Evolutionary conservation across 2,329 filamentous ascomycete genomes (phyloP).

Genomic region (Alternaria ethzedia): DNA sequence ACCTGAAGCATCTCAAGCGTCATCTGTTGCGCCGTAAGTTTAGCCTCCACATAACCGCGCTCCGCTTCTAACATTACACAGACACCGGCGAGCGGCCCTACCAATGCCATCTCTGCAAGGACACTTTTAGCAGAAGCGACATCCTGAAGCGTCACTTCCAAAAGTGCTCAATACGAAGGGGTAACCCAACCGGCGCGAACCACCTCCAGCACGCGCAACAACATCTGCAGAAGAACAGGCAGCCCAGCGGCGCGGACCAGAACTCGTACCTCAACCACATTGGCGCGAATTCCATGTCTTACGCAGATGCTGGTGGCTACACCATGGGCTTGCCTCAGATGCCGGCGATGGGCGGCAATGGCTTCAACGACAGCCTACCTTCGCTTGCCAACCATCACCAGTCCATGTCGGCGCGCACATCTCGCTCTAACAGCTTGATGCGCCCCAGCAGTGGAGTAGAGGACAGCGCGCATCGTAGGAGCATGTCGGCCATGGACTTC

Average conservation of each 20-base stretch:
- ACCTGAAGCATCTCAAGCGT: slow-evolving; percentile 96
- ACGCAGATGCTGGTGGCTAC: slow-evolving; percentile 38
- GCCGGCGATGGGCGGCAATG: slow-evolving; percentile 39
- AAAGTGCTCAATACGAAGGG: slow-evolving; percentile 95
- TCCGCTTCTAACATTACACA: slow-evolving; percentile 54
- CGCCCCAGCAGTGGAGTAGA: slow-evolving; percentile 48
- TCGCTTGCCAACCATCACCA: slow-evolving; percentile 49
- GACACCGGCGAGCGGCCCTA: slow-evolving; percentile 98
- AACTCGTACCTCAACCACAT: slow-evolving; percentile 47
- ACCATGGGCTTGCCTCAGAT: slow-evolving; percentile 45
- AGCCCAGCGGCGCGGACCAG: slow-evolving; percentile 41
- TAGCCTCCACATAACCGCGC: background rate
- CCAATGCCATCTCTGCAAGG: slow-evolving; percentile 96
- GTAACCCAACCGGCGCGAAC: slow-evolving; percentile 92
- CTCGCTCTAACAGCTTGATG: slow-evolving; percentile 58
- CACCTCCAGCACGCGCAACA: slow-evolving; percentile 93
- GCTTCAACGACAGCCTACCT: slow-evolving; percentile 47
- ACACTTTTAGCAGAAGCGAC: slow-evolving; percentile 97
- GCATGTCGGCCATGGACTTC: slow-evolving; percentile 46
- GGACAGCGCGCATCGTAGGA: slow-evolving; percentile 41
- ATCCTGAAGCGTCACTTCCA: slow-evolving; percentile 99
- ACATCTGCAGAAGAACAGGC: slow-evolving; percentile 75
- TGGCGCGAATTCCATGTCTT: slow-evolving; percentile 41
- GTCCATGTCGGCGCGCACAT: slow-evolving; percentile 56
- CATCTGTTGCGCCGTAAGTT: slow-evolving; percentile 94